Conservation (phyloP, 1,139 yeast species). For the Scheffersomyces illinoinensis region DNA sequence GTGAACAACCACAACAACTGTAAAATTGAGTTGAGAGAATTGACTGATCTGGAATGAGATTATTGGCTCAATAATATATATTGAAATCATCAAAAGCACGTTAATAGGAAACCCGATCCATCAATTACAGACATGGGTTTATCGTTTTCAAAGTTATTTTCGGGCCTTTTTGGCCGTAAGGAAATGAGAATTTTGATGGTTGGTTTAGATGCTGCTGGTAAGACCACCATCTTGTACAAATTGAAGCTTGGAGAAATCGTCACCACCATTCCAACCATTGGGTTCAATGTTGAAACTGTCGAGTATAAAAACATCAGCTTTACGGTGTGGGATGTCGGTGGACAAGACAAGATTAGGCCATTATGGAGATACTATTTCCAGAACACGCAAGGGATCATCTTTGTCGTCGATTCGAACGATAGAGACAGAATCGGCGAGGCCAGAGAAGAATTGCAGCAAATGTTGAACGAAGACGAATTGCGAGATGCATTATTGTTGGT, state of each 20-base stretch:
- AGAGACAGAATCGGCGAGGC: conserved; percentile 48
- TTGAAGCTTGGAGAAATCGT: conserved; percentile 45
- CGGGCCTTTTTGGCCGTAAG: conserved; percentile 61
- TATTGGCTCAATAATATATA: background rate
- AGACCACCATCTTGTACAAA: conserved; percentile 43
- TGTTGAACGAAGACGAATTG: conserved; percentile 46
- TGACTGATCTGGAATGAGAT: background rate
- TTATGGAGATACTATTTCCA: conserved; percentile 47
- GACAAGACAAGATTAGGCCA: conserved; percentile 46
- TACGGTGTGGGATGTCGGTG: conserved; percentile 49
- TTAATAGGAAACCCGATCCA: background rate
- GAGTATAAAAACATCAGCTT: conserved; percentile 44
- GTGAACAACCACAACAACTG: background rate
- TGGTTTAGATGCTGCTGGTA: conserved; percentile 47
- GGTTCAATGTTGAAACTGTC: conserved; percentile 44
- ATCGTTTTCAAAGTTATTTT: conserved; percentile 79
- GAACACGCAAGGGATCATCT: conserved; percentile 44
- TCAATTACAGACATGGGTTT: conserved; percentile 60
- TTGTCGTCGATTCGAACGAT: conserved; percentile 44
- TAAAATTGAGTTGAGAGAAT: background rate
- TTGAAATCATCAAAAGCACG: background rate
- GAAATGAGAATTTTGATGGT: conserved; percentile 48
- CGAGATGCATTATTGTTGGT: conserved; percentile 44
- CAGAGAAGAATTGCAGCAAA: conserved; percentile 45
- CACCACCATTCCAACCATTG: conserved; percentile 44